Evolutionary conservation across 2,329 filamentous ascomycete genomes (phyloP).

Genomic region (Alternaria triticimaculans): DNA sequence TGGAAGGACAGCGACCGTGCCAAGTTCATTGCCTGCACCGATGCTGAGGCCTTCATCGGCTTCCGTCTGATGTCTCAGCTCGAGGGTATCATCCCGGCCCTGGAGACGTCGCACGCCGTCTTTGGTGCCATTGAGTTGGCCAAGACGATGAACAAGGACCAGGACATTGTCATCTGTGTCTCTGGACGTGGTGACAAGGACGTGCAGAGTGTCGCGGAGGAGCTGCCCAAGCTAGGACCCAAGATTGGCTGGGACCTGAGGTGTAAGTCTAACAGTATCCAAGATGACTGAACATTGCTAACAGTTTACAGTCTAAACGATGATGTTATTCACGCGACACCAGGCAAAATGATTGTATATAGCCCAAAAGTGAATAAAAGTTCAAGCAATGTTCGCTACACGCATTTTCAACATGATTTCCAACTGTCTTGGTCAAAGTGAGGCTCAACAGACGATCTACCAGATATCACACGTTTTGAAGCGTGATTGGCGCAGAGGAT

Average conservation of each 20-base stretch:
- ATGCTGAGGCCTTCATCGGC: conserved; percentile 85
- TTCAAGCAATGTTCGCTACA: neutral
- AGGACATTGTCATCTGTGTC: conserved; percentile 93
- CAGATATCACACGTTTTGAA: conserved; percentile 10
- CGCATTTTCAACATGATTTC: neutral
- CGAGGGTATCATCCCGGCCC: conserved; percentile 95
- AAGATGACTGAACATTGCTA: conserved; percentile 17
- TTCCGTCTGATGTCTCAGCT: conserved; percentile 85
- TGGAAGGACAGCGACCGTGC: conserved; percentile 94
- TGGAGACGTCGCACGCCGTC: conserved; percentile 93
- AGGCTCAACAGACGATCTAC: neutral
- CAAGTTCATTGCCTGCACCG: conserved; percentile 88
- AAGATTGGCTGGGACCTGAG: conserved; percentile 78
- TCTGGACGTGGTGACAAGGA: conserved; percentile 97
- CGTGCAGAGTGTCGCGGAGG: conserved; percentile 96
- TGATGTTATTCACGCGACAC: neutral
- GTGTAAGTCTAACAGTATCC: conserved; percentile 43
- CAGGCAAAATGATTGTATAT: neutral
- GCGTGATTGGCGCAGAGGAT: conserved; percentile 12
- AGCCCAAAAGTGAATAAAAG: neutral
- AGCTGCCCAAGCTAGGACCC: conserved; percentile 85
- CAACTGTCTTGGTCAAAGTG: neutral
- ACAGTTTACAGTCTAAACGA: conserved; percentile 32
- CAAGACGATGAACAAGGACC: conserved; percentile 85
- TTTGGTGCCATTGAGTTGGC: conserved; percentile 88